These are phyloP conservation scores for Pseudocercospora pini-densiflorae DNA, from an alignment of 2,329 filamentous ascomycete species.

Conservation along the genomic window DNA sequence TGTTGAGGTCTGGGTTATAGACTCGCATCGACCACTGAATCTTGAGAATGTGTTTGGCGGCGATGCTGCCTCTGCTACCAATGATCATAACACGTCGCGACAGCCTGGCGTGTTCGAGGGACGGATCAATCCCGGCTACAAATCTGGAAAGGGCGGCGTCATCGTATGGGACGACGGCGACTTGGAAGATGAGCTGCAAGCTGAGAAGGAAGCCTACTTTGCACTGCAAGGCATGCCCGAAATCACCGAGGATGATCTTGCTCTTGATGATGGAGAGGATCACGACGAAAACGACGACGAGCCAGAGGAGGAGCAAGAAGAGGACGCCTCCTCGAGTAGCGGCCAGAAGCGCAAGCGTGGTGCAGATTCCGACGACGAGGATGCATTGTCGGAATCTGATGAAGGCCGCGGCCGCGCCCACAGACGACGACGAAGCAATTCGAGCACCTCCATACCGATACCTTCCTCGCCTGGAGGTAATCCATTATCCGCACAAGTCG, in stretches of 20 bases:
- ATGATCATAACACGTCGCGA: constrained; percentile 43
- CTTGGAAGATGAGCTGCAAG: constrained; percentile 77
- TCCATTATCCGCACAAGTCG: constrained; percentile 40
- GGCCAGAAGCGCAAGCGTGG: constrained; percentile 70
- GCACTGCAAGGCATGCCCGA: constrained; percentile 91
- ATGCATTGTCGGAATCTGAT: constrained; percentile 67
- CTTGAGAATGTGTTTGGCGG: constrained; percentile 82
- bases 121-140: constrained; percentile 72
- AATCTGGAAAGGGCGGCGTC: constrained; percentile 80
- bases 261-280: constrained; percentile 60
- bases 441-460: constrained; percentile 72
- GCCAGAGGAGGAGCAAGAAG: constrained; percentile 32
- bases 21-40: constrained; percentile 93
- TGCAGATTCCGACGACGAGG: constrained; percentile 71
- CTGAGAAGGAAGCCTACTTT: constrained; percentile 80
- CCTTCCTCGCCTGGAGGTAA: constrained; percentile 63
- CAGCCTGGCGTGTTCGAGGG: constrained; percentile 73
- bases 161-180: constrained; percentile 97
- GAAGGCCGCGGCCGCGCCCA: constrained; percentile 68
- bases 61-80: constrained; percentile 28
- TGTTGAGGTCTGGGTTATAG: constrained; percentile 95
- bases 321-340: constrained; percentile 46
- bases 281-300: constrained; percentile 44
- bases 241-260: constrained; percentile 73
- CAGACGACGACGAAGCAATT: constrained; percentile 86